These are phyloP conservation scores for Begonia peltatifolia DNA, from an alignment of 306 rosid genomes.

Conservation along the genomic window DNA sequence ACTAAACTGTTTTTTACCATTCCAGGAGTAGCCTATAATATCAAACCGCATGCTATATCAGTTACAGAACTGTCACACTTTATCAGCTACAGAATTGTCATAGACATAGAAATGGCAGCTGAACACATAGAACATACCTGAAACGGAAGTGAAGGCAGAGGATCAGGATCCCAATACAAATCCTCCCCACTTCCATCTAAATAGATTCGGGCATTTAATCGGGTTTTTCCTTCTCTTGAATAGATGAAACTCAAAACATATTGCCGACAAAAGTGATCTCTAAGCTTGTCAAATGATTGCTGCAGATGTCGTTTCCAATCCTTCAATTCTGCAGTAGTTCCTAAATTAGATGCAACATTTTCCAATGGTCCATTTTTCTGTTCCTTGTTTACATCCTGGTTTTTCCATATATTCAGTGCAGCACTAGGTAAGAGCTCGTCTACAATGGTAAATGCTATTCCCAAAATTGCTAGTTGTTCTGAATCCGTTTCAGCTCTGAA, in stretches of 20 bases:
- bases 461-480: slow-evolving; percentile 81
- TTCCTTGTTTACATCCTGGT: slow-evolving; percentile 37
- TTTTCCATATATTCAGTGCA: slow-evolving; percentile 58
- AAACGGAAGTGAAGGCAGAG: slow-evolving; percentile 92
- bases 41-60: too few species aligned
- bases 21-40: too few species aligned
- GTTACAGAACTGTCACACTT: too few species aligned
- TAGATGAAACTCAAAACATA: slow-evolving; percentile 86
- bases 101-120: neutral
- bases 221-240: slow-evolving; percentile 89
- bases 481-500: slow-evolving; percentile 92
- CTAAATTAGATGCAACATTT: slow-evolving; percentile 29
- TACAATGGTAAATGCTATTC: slow-evolving; percentile 76
- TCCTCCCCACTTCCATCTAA: slow-evolving; percentile 47
- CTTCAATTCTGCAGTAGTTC: slow-evolving; percentile 51
- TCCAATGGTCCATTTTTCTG: slow-evolving; percentile 35
- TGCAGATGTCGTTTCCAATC: slow-evolving; percentile 95
- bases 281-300: slow-evolving; percentile 84
- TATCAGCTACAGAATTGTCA: too few species aligned
- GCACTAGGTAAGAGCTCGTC: slow-evolving; percentile 77
- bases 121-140: slow-evolving; percentile 46
- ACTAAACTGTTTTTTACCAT: too few species aligned
- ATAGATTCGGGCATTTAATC: slow-evolving; percentile 74
- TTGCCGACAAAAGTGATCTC: slow-evolving; percentile 88
- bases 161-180: slow-evolving; percentile 46